A percentile compares a stretch with the other conserved stretches of the same genome.
These are phyloP conservation scores for Fusarium sambucinum DNA, from an alignment of 2,329 filamentous ascomycete species.

Conservation along the genomic window DNA sequence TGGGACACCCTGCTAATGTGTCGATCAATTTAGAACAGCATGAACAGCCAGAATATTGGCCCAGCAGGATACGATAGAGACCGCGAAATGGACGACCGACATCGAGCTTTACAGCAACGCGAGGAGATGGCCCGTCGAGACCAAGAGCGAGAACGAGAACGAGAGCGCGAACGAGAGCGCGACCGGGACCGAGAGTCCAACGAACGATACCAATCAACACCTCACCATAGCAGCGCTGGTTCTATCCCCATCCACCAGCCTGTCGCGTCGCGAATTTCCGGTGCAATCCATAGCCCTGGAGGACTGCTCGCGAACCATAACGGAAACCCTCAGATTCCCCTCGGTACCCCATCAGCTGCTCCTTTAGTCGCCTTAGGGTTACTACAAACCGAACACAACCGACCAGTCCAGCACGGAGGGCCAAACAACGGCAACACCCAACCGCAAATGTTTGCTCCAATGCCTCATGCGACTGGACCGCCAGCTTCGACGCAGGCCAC, in stretches of 20 bases:
- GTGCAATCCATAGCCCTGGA: constrained; percentile 91
- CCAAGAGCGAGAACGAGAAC: constrained; percentile 63
- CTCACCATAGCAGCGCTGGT: constrained; percentile 86
- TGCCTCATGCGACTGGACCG: constrained; percentile 63
- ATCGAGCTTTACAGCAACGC: constrained; percentile 60
- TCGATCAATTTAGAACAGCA: constrained; percentile 48
- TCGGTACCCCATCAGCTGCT: constrained; percentile 63
- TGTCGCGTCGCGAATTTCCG: constrained; percentile 82
- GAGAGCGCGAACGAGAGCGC: constrained; percentile 69
- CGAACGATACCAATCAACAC: constrained; percentile 75
- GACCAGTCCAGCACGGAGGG: constrained; percentile 64
- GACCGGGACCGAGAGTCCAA: constrained; percentile 73
- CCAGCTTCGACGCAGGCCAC: constrained; percentile 67
- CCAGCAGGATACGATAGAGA: constrained; percentile 61
- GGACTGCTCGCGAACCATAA: constrained; percentile 84
- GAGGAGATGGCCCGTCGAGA: constrained; percentile 61
- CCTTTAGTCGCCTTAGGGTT: constrained; percentile 66
- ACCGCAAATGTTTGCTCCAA: constrained; percentile 69
- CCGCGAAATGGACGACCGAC: constrained; percentile 62
- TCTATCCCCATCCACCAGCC: constrained; percentile 95
- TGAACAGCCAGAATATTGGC: constrained; percentile 62
- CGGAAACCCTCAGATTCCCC: constrained; percentile 65
- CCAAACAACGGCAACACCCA: constrained; percentile 61
- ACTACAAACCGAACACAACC: constrained; percentile 64
- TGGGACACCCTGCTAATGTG: constrained; percentile 26